Evolutionary conservation across 345 rosid species (phyloP).

Genomic region (Lepidium sativum): DNA sequence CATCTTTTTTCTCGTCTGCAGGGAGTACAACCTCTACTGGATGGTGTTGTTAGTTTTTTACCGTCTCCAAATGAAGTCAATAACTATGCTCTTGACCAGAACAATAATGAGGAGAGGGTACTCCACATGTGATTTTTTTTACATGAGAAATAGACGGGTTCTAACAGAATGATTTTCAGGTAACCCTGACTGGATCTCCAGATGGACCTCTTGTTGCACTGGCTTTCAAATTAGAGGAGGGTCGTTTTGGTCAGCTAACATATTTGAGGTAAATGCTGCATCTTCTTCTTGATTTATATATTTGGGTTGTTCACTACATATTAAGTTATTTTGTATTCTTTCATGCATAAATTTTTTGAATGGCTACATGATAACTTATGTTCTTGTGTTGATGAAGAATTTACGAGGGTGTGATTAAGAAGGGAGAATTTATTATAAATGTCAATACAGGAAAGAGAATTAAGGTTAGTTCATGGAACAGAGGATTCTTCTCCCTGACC

Average conservation of each 20-base stretch:
- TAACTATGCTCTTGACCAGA: slow-evolving; percentile 92
- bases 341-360: not conserved
- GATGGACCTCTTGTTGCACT: slow-evolving; percentile 96
- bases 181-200: slow-evolving; percentile 68
- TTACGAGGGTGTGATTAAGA: slow-evolving; percentile 88
- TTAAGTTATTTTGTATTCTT: not conserved
- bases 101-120: slow-evolving; percentile 84
- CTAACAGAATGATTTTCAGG: slow-evolving; percentile 37
- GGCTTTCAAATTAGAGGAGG: slow-evolving; percentile 98
- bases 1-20: slow-evolving; percentile 17
- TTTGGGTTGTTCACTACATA: not conserved
- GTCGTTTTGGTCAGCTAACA: slow-evolving; percentile 93
- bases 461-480: slow-evolving; percentile 51
- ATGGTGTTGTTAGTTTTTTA: slow-evolving; percentile 79
- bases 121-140: not conserved
- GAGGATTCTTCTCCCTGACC: not conserved
- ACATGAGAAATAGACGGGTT: not conserved
- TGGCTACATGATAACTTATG: slow-evolving; percentile 24
- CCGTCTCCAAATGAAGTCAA: slow-evolving; percentile 91
- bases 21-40: slow-evolving; percentile 95
- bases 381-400: slow-evolving; percentile 43
- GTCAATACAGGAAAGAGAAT: slow-evolving; percentile 90
- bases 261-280: slow-evolving; percentile 52
- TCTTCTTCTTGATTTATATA: not conserved
- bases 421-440: slow-evolving; percentile 85